Percentiles rank a stretch among this genome's conserved stretches.
These are phyloP conservation scores for Solanum pinnatisectum DNA, from an alignment of 257 asterid genomes.

Conservation along the genomic window DNA sequence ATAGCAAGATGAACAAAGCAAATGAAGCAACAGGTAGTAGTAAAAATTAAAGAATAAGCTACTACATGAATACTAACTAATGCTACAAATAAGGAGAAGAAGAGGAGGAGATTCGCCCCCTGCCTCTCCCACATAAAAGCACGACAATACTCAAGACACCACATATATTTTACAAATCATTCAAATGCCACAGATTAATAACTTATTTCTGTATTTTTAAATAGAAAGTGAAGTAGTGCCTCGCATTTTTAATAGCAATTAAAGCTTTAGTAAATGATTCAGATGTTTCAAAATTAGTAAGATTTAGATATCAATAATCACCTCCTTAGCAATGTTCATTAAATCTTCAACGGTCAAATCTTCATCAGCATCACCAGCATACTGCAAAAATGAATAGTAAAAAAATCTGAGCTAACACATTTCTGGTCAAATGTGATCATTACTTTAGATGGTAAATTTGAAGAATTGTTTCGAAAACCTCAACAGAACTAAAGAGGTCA, in stretches of 20 bases:
- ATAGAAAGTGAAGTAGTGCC: not conserved
- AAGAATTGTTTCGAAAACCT: not conserved
- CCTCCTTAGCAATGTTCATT: conserved; percentile 37
- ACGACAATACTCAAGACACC: not conserved
- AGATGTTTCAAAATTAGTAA: not conserved
- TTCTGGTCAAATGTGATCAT: not conserved
- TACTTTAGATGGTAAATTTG: not conserved
- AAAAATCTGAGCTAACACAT: not conserved
- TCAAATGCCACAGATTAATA: not conserved
- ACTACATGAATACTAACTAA: not conserved
- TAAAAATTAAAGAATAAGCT: not conserved
- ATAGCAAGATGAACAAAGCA: not conserved
- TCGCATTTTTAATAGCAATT: not conserved
- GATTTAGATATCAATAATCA: not conserved
- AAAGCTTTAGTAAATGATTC: not conserved
- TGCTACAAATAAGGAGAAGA: not conserved
- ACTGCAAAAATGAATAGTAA: not conserved
- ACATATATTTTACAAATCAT: not conserved
- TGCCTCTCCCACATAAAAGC: not conserved
- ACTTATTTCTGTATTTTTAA: no score
- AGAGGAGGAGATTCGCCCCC: not conserved
- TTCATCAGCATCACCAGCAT: not conserved
- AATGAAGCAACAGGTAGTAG: not conserved
- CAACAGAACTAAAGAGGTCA: not conserved
- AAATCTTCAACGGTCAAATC: conserved; percentile 36